Conservation (phyloP, 164 flowering plant genomes). For the Cinnamomum chago region DNA sequence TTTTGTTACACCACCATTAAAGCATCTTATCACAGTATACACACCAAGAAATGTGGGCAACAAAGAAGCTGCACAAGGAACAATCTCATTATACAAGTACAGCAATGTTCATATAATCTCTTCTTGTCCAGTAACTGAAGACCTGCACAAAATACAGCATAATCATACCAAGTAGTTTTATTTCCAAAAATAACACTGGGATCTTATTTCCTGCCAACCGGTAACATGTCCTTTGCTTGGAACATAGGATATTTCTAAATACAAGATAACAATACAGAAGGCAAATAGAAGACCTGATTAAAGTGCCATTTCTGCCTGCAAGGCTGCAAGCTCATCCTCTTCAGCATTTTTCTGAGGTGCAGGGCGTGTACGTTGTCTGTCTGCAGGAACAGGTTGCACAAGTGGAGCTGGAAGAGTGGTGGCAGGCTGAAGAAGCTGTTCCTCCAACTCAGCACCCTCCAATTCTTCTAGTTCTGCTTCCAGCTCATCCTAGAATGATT, state of each 20-base stretch:
- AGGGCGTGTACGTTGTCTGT: constrained; percentile 37
- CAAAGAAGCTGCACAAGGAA: background rate
- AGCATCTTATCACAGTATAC: background rate
- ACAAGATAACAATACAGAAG: background rate
- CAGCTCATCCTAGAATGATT: constrained; percentile 39
- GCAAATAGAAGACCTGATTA: constrained; percentile 19
- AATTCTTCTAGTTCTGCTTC: constrained; percentile 54
- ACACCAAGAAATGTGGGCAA: background rate
- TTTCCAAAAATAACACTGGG: too few relatives aligned
- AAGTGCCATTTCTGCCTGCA: constrained; percentile 48
- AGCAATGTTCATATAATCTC: background rate
- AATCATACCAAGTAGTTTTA: background rate
- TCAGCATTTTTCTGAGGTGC: constrained; percentile 34
- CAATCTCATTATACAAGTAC: background rate
- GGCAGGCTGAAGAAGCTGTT: constrained; percentile 45
- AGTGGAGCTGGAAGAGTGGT: constrained; percentile 37
- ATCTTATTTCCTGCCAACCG: too few relatives aligned
- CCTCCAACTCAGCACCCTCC: constrained; percentile 54
- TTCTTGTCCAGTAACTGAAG: background rate
- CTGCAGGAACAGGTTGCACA: constrained; percentile 26
- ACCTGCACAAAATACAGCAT: constrained; percentile 3
- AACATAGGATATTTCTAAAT: too few relatives aligned
- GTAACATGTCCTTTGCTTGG: too few relatives aligned
- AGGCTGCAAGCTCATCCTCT: constrained; percentile 45
- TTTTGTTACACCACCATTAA: background rate